Base-by-base conservation (phyloP, 2,329 filamentous ascomycete species). In the Beauveria pseudobassiana region DNA sequence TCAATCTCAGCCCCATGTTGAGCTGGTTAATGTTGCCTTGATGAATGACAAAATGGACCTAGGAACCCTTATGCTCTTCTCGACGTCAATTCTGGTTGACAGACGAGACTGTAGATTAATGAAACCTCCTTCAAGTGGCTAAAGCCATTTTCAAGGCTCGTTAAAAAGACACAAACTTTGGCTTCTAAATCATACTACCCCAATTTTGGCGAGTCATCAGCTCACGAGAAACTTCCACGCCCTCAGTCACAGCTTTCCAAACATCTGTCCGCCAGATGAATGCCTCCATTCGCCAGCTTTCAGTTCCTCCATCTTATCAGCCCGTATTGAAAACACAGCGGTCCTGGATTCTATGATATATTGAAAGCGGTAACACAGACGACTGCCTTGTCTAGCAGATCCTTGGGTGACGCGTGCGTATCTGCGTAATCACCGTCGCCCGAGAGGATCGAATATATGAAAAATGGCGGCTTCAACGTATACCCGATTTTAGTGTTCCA, bases 281-380 rank as follows among this genome's bases (percentile, higher is more conserved):
- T 8, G 38, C 57, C n/a, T 51, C 57, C 57, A 59, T 2, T 46
- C 28, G 5, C 43, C 46, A 14, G 46, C 28, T 0, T 22, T 40
- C 57, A 59, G 45, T 4, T 59, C 9, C 30, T 59, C 48, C 57
- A 52, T 59, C 18, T 20, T 38, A 40, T 64, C 61, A 20, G 38
- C 42, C 2, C 63, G 56, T 61, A 64, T 57, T 34, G 48, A 64
- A 28, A 64, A 64, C 5, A 22, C 49, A 14, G 61, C 63, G 14
- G 57, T 60, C 16, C 50, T 45, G 1, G 61, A 52, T 4, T 28
- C 53, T 3, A 57, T 54, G 14, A n/a, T 22, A 22, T 61, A 64
- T 8, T 22, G 59, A 64, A 59, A 9, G 46, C 46, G 1, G 45
- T 30, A 2, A 59, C 57, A 24, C 45, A 59, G 6, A 59, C 57